A percentile compares a stretch with the other conserved stretches of the same genome.
phyloP scores from a whole-genome alignment of 257 asterid genomes.

The Cynanchum wilfordii region DNA sequence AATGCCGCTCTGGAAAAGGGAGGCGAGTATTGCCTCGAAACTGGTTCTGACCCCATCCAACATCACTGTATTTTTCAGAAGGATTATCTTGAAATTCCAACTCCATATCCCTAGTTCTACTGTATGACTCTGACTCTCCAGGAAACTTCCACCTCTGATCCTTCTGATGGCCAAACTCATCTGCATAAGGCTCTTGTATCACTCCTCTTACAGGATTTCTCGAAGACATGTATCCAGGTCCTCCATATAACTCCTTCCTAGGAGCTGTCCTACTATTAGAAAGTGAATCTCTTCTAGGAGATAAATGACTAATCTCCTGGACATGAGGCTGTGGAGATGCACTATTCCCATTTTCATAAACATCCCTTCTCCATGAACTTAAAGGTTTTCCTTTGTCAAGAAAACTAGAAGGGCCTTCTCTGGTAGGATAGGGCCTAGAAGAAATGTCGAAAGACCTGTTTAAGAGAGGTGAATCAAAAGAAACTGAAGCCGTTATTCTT shows the following conservation, averaged over 20 bases:
- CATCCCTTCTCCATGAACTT: constrained; percentile 69
- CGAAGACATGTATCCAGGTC: constrained; percentile 51
- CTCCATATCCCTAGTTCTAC: constrained; percentile 53
- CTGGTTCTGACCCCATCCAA: constrained; percentile 61
- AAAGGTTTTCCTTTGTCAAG: constrained; percentile 53
- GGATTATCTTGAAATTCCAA: constrained; percentile 49
- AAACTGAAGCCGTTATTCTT: constrained; percentile 42
- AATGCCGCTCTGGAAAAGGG: constrained; percentile 54
- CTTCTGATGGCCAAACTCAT: constrained; percentile 61
- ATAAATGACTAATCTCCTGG: constrained; percentile 54
- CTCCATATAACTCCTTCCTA: constrained; percentile 60
- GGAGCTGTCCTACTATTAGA: constrained; percentile 50
- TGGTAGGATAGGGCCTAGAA: constrained; percentile 46
- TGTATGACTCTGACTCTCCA: constrained; percentile 47
- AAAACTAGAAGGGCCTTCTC: constrained; percentile 50
- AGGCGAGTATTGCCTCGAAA: constrained; percentile 38
- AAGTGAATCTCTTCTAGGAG: constrained; percentile 59
- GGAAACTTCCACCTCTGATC: constrained; percentile 67
- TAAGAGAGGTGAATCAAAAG: constrained; percentile 46
- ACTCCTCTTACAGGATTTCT: constrained; percentile 44
- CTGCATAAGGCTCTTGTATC: constrained; percentile 46
- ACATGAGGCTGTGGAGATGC: constrained; percentile 41
- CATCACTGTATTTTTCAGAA: constrained; percentile 53
- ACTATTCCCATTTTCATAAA: constrained; percentile 44
- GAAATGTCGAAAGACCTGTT: constrained; percentile 49